phyloP scores from a whole-genome alignment of 208 protist genomes.

The Leishmania tarentolae region DNA sequence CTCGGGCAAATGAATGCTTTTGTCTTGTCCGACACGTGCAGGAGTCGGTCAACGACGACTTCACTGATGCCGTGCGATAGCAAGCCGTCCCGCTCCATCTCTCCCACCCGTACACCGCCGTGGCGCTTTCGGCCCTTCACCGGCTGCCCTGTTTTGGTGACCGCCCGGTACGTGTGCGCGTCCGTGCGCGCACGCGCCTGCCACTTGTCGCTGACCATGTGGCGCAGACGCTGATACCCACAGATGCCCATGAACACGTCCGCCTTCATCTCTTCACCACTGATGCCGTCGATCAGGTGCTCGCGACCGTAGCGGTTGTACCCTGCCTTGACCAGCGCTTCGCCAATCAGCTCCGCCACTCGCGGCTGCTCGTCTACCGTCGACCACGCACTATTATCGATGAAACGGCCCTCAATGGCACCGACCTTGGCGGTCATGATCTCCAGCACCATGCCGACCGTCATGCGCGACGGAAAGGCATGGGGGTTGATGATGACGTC shows the following conservation, averaged over 20 bases:
- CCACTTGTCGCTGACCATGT: conserved; percentile 99
- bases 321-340: conserved; percentile 93
- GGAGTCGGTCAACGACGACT: conserved; percentile 98
- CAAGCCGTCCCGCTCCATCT: conserved; percentile 99
- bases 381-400: conserved; percentile 96
- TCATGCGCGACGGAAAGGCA: conserved; percentile 99
- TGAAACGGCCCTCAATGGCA: conserved; percentile 94
- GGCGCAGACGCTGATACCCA: conserved; percentile 99
- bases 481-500: conserved; percentile 99
- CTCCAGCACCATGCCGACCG: conserved; percentile 99
- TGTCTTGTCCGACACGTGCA: conserved; percentile 93
- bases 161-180: conserved; percentile 90
- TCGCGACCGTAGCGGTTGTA: conserved; percentile 98
- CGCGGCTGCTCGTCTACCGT: conserved; percentile 62
- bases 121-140: conserved; percentile 97
- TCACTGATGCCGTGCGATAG: conserved; percentile 99
- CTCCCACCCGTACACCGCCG: conserved; percentile 99
- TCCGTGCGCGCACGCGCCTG: conserved; percentile 96
- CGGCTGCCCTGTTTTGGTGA: conserved; percentile 97
- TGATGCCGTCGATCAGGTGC: conserved; percentile 95
- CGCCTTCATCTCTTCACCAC: conserved; percentile 95
- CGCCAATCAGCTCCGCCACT: conserved; percentile 94
- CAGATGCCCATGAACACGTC: conserved; percentile 99
- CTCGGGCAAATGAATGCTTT: conserved; percentile 81
- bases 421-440: conserved; percentile 97